phyloP scores from a whole-genome alignment of 768 basidiomycete genomes.

The Phanerochaete carnosa region DNA sequence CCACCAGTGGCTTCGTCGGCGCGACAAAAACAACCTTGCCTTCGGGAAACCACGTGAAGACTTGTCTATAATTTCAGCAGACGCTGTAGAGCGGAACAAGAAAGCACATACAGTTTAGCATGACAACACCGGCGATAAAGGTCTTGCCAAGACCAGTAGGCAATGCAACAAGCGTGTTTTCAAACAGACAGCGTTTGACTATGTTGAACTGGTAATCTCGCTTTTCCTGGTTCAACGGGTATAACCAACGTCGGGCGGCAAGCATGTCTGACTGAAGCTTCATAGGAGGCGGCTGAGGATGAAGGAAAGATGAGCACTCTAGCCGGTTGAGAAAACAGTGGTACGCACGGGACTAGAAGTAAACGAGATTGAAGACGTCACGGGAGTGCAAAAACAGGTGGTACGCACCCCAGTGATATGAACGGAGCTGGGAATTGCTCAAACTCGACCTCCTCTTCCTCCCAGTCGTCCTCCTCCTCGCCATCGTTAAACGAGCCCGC shows the following conservation, averaged over 20 bases:
- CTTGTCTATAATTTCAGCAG: conserved; percentile 25
- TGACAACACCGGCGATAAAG: conserved; percentile 94
- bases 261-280: conserved; percentile 75
- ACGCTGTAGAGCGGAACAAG: not conserved
- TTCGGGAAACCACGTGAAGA: conserved; percentile 89
- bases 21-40: conserved; percentile 94
- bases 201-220: conserved; percentile 97
- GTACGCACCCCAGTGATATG: conserved; percentile 24
- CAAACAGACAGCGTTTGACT: conserved; percentile 77
- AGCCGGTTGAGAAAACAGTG: not conserved
- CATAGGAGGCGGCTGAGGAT: conserved; percentile 64
- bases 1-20: conserved; percentile 93
- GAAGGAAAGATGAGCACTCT: not conserved
- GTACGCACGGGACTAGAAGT: conserved; percentile 5
- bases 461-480: conserved; percentile 46
- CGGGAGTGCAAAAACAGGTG: not conserved
- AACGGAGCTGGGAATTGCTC: conserved; percentile 83
- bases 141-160: conserved; percentile 98
- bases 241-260: conserved; percentile 84
- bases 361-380: not conserved
- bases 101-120: conserved; percentile 77
- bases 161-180: conserved; percentile 91
- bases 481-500: conserved; percentile 40
- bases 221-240: conserved; percentile 82
- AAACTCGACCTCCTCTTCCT: conserved; percentile 66